Percentiles rank a stretch among this genome's conserved stretches.
Evolutionary conservation across 2,329 filamentous ascomycete species (phyloP).

Genomic region (Cadophora luteo-olivacea): DNA sequence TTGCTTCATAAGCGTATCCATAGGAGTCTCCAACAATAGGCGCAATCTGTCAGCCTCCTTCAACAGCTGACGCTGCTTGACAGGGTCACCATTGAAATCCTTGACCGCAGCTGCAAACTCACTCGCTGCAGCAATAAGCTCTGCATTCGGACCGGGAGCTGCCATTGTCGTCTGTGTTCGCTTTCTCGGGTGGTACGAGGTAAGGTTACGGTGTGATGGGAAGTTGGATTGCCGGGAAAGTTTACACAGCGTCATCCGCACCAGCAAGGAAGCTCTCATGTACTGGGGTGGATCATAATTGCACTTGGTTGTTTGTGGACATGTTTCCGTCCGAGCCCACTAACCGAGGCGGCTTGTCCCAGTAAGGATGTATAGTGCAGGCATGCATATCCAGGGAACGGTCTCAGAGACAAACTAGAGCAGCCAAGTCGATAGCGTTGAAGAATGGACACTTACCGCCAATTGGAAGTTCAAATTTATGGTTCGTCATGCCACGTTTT

Average conservation of each 20-base stretch:
- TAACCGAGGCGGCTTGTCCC: background rate
- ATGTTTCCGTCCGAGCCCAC: background rate
- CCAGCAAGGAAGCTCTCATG: background rate
- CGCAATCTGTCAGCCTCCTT: slow-evolving; percentile 28
- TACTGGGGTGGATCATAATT: background rate
- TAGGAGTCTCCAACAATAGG: slow-evolving; percentile 30
- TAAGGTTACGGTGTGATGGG: background rate
- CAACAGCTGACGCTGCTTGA: slow-evolving; percentile 27
- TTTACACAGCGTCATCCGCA: background rate
- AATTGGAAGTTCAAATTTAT: background rate
- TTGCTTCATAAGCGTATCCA: slow-evolving; percentile 32
- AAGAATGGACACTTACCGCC: background rate
- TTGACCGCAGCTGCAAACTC: slow-evolving; percentile 32
- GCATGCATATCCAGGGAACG: background rate
- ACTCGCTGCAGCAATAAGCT: slow-evolving; percentile 30
- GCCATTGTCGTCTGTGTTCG: slow-evolving; percentile 14
- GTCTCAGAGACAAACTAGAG: background rate
- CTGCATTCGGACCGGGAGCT: slow-evolving; percentile 24
- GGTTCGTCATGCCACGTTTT: slow-evolving; percentile 11
- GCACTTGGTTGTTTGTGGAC: slow-evolving; percentile 9
- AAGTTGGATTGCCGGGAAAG: background rate
- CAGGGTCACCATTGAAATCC: slow-evolving; percentile 29
- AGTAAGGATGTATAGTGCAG: background rate
- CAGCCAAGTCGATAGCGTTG: slow-evolving; percentile 2
- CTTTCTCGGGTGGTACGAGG: background rate